phyloP scores from a whole-genome alignment of 208 protist species.

The Crithidia sp. region DNA sequence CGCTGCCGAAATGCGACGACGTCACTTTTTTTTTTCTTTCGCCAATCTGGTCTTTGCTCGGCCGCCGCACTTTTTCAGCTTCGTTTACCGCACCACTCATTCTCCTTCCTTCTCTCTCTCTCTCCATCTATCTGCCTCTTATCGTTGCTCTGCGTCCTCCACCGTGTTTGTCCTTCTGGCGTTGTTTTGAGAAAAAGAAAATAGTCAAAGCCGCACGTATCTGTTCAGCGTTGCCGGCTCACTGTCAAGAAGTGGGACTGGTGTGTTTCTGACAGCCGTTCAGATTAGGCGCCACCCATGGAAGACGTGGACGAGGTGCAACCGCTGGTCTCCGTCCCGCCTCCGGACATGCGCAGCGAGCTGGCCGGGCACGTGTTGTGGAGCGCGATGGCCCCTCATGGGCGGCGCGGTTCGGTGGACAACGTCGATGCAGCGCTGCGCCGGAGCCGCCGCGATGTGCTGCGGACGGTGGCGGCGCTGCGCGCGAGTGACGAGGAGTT shows the following conservation, averaged over 20 bases:
- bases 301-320: not conserved
- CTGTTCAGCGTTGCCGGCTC: too few species aligned
- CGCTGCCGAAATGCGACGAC: too few species aligned
- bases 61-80: not conserved
- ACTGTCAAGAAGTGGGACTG: too few species aligned
- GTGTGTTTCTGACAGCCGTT: too few species aligned
- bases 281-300: too few species aligned
- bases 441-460: conserved; percentile 21
- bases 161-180: too few species aligned
- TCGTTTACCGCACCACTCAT: not conserved
- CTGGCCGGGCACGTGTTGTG: conserved; percentile 8
- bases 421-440: conserved; percentile 14
- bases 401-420: conserved; percentile 5
- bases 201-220: too few species aligned
- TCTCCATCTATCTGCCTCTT: not conserved
- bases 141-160: not conserved
- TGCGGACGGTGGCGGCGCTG: conserved; percentile 26
- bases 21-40: not conserved
- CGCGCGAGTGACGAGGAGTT: conserved; percentile 27
- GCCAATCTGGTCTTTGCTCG: not conserved
- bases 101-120: conserved; percentile 1
- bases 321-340: not conserved
- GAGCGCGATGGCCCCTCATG: conserved; percentile 8
- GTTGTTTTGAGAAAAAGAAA: too few species aligned
- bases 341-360: conserved; percentile 7